Percentiles rank a stretch among this genome's conserved stretches.
Conservation (phyloP, 2,329 filamentous ascomycete species). For the Penicillium verrucosum region DNA sequence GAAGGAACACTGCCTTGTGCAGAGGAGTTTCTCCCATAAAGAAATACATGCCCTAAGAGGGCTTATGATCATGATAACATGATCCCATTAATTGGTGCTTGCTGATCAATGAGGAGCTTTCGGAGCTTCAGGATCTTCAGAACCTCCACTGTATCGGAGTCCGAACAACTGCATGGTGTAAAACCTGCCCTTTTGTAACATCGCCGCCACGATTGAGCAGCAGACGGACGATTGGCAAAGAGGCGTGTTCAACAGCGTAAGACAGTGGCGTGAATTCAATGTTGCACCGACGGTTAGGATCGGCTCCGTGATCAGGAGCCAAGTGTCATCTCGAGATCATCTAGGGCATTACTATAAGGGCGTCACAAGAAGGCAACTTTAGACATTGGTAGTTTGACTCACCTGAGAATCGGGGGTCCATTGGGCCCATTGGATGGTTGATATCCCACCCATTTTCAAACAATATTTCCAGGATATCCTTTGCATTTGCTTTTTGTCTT, state of each 20-base stretch:
- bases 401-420: conserved; percentile 22
- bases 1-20: not conserved
- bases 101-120: conserved; percentile 18
- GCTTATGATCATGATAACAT: conserved; percentile 24
- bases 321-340: conserved; percentile 24
- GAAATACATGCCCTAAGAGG: conserved; percentile 4
- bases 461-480: not conserved
- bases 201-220: conserved; percentile 20
- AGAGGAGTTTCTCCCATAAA: not conserved
- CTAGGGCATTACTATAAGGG: conserved; percentile 15
- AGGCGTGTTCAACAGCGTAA: conserved; percentile 18
- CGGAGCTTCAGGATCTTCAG: no score
- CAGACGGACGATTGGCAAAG: conserved; percentile 19
- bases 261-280: conserved; percentile 27
- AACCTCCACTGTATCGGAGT: conserved; percentile 15
- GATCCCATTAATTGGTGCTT: conserved; percentile 18
- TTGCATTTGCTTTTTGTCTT: not conserved
- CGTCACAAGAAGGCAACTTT: not conserved
- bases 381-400: conserved; percentile 1
- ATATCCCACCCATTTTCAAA: conserved; percentile 18
- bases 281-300: conserved; percentile 24
- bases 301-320: conserved; percentile 27
- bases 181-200: conserved; percentile 22
- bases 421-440: conserved; percentile 19
- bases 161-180: conserved; percentile 21